Base-by-base conservation (phyloP, 805 yeast species). In the Nakazawaea populi region DNA sequence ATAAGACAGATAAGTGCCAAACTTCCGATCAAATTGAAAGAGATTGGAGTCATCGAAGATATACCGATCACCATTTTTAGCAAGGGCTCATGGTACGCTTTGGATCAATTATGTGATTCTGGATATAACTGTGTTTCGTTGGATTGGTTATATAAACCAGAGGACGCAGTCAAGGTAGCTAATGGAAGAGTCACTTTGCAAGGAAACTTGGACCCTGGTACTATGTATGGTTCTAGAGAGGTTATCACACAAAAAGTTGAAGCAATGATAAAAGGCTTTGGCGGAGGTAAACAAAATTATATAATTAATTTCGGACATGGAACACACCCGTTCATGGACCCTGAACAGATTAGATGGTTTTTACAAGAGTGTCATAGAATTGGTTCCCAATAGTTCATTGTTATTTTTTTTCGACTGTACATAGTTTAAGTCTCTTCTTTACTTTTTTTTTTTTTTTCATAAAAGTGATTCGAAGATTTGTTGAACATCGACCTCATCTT, bases 231-330 rank as follows among this genome's bases (percentile, higher is more conserved):
- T 12, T 76, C 94, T 4, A 80, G 85, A 51, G 96, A 87, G 65
- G 74, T 77, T 35, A 94, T 94, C 58, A 73, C 92, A 24, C 67
- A 74, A 55, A 90, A 90, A 70, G 96, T 88, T 14, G 87, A 87
- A 69, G 76, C 76, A 56, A 94, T 94, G 99, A 85, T 94, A 54
- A 66, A 74, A 53, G 96, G 91, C 6, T 94, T 94, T 64, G 94
- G 94, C n/a, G 96, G 96, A 43, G 97, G 97, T 27, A 89, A 89
- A 68, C 82, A 87, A 62, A 79, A 85, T 61, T 94, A 94, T 71
- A 92, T 94, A 58, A 85, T 92, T 59, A 94, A 94, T 73, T 87
- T 94, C 63, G 99, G 99, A 44, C 99, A 94, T 61, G 99, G 99
- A 14, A 94, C 99, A 27, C 97, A 90, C 66, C 99, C 99, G 27